A percentile compares a stretch with the other conserved stretches of the same genome.
Evolutionary conservation across 441 rosid species (phyloP).

Genomic region (Mallotus japonicus): DNA sequence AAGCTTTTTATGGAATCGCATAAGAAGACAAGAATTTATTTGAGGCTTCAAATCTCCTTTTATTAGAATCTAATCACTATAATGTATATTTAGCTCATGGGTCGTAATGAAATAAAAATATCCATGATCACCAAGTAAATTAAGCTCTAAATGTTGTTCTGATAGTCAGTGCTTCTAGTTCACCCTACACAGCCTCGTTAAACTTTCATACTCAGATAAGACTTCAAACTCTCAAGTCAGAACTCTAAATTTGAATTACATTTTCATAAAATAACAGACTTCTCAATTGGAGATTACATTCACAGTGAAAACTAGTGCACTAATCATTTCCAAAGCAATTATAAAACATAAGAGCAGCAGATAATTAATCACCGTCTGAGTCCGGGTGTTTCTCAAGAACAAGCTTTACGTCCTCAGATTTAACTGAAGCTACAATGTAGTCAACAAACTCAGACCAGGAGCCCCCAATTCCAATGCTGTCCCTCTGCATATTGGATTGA

Average conservation of each 20-base stretch:
- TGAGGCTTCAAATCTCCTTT: background rate
- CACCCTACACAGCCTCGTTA: background rate
- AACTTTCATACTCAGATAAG: background rate
- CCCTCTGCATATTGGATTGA: conserved; percentile 51
- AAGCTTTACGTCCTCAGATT: conserved; percentile 71
- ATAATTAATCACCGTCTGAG: conserved; percentile 38
- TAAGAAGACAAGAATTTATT: background rate
- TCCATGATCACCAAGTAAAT: background rate
- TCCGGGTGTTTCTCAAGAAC: conserved; percentile 39
- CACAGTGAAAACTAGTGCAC: background rate
- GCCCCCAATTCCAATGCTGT: conserved; percentile 74
- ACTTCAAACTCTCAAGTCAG: background rate
- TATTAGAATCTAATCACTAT: background rate
- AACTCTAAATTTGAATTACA: background rate
- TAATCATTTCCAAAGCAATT: background rate
- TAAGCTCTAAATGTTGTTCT: background rate
- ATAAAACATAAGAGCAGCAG: background rate
- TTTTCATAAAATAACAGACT: background rate
- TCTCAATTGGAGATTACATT: background rate
- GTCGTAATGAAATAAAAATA: too few relatives aligned
- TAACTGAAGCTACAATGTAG: conserved; percentile 64
- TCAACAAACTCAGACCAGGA: conserved; percentile 80
- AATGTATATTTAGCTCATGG: background rate
- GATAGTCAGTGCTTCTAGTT: background rate
- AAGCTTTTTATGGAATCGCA: background rate